phyloP scores from a whole-genome alignment of 2,329 filamentous ascomycete genomes.

The Magnaporthiopsis incrustans region DNA sequence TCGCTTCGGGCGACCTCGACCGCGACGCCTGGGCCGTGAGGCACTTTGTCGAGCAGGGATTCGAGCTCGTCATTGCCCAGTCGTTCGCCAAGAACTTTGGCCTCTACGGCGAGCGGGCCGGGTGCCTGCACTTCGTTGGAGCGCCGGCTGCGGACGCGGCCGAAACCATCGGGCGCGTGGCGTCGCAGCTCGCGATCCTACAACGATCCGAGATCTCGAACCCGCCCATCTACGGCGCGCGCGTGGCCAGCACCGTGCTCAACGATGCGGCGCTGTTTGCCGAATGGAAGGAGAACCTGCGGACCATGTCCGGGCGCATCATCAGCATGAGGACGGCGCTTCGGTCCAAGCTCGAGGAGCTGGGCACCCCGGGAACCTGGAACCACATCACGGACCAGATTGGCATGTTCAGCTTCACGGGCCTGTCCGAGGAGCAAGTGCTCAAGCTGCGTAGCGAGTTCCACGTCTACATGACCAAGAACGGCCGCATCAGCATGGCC shows the following conservation, averaged over 20 bases:
- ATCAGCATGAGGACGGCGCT: slow-evolving; percentile 80
- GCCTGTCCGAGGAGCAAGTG: slow-evolving; percentile 67
- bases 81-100: slow-evolving; percentile 98
- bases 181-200: slow-evolving; percentile 83
- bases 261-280: slow-evolving; percentile 76
- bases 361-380: slow-evolving; percentile 84
- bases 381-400: slow-evolving; percentile 98
- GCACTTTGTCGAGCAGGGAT: slow-evolving; percentile 87
- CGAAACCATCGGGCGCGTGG: slow-evolving; percentile 53
- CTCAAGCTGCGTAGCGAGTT: slow-evolving; percentile 58
- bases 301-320: slow-evolving; percentile 92
- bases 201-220: slow-evolving; percentile 98
- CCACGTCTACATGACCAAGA: slow-evolving; percentile 93
- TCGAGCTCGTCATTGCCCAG: slow-evolving; percentile 82
- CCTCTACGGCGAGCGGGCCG: slow-evolving; percentile 91
- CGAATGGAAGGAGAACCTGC: slow-evolving; percentile 88
- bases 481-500: slow-evolving; percentile 96
- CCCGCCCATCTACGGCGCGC: slow-evolving; percentile 87
- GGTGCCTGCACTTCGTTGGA: slow-evolving; percentile 91
- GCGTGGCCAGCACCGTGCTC: slow-evolving; percentile 75
- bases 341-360: slow-evolving; percentile 70
- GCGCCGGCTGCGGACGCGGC: slow-evolving; percentile 60
- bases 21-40: slow-evolving; percentile 87
- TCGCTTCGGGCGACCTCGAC: slow-evolving; percentile 82
- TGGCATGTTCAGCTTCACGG: slow-evolving; percentile 97